phyloP scores from a whole-genome alignment of 1,284 basidiomycete genomes.

The Vanrija humicola region DNA sequence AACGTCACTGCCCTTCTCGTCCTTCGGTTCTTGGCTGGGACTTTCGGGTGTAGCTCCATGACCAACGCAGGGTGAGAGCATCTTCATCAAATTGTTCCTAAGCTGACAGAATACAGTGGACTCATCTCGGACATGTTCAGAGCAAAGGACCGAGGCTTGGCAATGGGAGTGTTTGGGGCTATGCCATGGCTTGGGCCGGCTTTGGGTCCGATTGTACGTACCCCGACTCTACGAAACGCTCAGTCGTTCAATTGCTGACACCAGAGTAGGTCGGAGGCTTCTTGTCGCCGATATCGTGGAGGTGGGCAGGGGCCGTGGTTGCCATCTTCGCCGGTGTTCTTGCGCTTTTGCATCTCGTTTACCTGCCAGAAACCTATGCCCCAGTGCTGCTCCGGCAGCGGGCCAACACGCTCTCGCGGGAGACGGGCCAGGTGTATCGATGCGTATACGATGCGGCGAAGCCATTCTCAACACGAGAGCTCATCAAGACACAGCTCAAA shows the following conservation, averaged over 20 bases:
- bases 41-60: constrained; percentile 47
- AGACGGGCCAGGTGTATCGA: constrained; percentile 36
- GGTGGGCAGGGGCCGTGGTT: constrained; percentile 63
- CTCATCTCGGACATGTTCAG: constrained; percentile 50
- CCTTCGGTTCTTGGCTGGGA: constrained; percentile 50
- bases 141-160: constrained; percentile 45
- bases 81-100: no score
- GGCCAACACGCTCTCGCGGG: constrained; percentile 32
- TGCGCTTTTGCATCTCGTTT: constrained; percentile 29
- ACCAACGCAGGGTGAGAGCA: constrained; percentile 42
- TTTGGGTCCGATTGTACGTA: constrained; percentile 13
- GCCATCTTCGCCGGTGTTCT: constrained; percentile 49
- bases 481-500: constrained; percentile 38
- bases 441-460: constrained; percentile 46
- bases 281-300: constrained; percentile 32
- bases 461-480: constrained; percentile 29
- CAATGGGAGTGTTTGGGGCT: constrained; percentile 54
- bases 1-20: constrained; percentile 49
- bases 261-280: constrained; percentile 6
- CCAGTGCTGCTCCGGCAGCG: constrained; percentile 43
- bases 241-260: not conserved
- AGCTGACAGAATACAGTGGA: constrained; percentile 22
- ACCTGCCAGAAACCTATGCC: constrained; percentile 48
- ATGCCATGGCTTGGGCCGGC: constrained; percentile 46
- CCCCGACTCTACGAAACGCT: not conserved